Conservation (phyloP, 164 flowering plant genomes). For the Vitis riparia region DNA sequence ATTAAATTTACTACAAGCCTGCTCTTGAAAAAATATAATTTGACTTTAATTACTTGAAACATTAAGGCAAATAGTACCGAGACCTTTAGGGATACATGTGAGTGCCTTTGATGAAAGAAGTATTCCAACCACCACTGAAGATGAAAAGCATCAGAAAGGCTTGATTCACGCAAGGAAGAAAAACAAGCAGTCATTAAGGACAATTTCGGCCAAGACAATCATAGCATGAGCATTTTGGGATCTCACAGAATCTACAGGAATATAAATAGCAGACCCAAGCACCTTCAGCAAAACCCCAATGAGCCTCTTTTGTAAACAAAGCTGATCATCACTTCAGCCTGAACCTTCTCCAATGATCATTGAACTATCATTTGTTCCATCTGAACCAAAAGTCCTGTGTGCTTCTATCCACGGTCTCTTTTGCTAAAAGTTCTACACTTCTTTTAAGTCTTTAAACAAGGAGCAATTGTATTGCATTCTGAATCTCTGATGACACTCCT, state of each 20-base stretch:
- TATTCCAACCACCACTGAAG: slow-evolving; percentile 75
- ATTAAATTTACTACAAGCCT: too few relatives aligned
- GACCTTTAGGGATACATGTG: slow-evolving; percentile 90
- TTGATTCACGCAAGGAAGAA: slow-evolving; percentile 67
- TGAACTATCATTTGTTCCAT: slow-evolving; percentile 39
- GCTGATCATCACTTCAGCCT: slow-evolving; percentile 41
- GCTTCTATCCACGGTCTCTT: slow-evolving; percentile 80
- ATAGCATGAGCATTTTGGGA: slow-evolving; percentile 72
- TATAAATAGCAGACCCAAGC: slow-evolving; percentile 94
- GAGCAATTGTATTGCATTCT: slow-evolving; percentile 90
- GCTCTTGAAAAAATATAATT: too few relatives aligned
- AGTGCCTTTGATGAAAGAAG: slow-evolving; percentile 88
- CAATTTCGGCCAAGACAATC: slow-evolving; percentile 94
- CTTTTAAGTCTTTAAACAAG: slow-evolving; percentile 78
- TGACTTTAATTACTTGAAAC: slow-evolving; percentile 6
- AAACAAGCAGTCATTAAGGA: slow-evolving; percentile 93
- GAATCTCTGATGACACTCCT: slow-evolving; percentile 85
- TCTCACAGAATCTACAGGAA: slow-evolving; percentile 70
- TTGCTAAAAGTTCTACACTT: slow-evolving; percentile 81
- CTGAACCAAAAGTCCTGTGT: slow-evolving; percentile 53
- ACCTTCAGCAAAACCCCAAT: slow-evolving; percentile 87
- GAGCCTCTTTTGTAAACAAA: slow-evolving; percentile 77
- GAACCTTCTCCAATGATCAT: slow-evolving; percentile 53
- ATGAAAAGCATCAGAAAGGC: slow-evolving; percentile 91
- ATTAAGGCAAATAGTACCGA: slow-evolving; percentile 93